Evolutionary conservation across 306 rosid genomes (phyloP).

Genomic region (Trifolium pratense): DNA sequence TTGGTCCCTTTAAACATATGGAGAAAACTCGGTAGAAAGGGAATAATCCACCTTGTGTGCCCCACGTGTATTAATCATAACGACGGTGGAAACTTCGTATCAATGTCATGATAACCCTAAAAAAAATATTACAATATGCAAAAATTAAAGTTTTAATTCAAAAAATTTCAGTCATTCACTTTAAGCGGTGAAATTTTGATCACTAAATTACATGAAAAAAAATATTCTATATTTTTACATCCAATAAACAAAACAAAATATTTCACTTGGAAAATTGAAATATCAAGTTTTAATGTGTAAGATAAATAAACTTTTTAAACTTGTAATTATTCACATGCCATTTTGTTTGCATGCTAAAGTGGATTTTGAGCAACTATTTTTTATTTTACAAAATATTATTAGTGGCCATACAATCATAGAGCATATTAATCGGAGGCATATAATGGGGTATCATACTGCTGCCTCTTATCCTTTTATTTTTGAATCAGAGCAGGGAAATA

Average conservation of each 20-base stretch:
- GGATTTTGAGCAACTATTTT: background rate
- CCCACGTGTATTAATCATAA: no score
- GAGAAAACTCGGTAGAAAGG: no score
- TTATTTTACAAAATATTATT: slow-evolving; percentile 1
- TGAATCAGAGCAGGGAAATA: background rate
- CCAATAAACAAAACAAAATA: background rate
- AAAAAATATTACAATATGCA: no score
- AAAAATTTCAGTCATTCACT: no score
- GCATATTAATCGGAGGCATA: slow-evolving; percentile 15
- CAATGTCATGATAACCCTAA: no score
- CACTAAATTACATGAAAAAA: no score
- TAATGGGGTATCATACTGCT: slow-evolving; percentile 17
- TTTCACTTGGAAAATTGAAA: background rate
- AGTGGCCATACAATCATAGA: slow-evolving; percentile 33
- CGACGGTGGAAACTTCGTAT: no score
- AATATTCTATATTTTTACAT: background rate
- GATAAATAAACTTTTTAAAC: background rate
- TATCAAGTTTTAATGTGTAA: background rate
- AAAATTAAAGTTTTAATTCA: no score
- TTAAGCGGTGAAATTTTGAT: no score
- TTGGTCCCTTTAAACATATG: no score
- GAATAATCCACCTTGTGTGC: no score
- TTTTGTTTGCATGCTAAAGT: slow-evolving; percentile 20
- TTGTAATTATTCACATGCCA: background rate
- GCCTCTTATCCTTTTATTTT: background rate